These are phyloP conservation scores for Monilinia aucupariae DNA, from an alignment of 2,329 filamentous ascomycete species.

Conservation along the genomic window DNA sequence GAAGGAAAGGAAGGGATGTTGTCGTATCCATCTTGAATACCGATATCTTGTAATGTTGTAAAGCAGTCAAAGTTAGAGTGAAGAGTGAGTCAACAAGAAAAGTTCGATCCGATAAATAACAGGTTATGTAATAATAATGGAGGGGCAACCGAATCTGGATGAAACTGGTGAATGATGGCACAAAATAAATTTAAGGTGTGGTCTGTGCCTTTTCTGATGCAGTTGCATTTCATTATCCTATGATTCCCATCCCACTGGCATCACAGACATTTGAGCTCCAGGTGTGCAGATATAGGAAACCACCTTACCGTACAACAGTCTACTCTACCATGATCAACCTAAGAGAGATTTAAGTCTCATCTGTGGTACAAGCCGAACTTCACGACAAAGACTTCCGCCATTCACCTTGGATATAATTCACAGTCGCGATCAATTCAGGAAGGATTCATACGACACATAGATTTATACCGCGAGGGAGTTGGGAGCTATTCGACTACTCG, in stretches of 20 bases:
- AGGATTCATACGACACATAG: background rate
- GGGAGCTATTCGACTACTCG: too few species aligned
- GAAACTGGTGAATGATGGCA: background rate
- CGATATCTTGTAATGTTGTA: background rate
- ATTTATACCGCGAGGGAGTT: too few species aligned
- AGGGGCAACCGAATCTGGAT: slow-evolving; percentile 21
- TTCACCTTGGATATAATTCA: background rate
- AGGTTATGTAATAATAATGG: slow-evolving; percentile 19
- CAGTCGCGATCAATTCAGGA: background rate
- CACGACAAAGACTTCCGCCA: background rate
- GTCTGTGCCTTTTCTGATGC: slow-evolving; percentile 18
- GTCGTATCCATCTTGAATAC: slow-evolving; percentile 54
- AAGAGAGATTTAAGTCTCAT: background rate
- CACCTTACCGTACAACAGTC: background rate
- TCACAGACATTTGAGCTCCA: background rate
- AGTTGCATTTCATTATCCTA: slow-evolving; percentile 1
- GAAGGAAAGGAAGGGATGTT: slow-evolving; percentile 57
- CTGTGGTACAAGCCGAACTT: background rate
- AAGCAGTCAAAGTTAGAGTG: slow-evolving; percentile 4
- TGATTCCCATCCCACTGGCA: background rate
- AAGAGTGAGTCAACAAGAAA: slow-evolving; percentile 14
- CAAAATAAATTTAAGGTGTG: slow-evolving; percentile 21
- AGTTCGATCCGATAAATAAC: slow-evolving; percentile 12
- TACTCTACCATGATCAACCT: background rate
- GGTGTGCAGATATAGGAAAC: background rate